phyloP scores from a whole-genome alignment of 1,139 yeast genomes.

The Tardiomyces digboiensis region DNA sequence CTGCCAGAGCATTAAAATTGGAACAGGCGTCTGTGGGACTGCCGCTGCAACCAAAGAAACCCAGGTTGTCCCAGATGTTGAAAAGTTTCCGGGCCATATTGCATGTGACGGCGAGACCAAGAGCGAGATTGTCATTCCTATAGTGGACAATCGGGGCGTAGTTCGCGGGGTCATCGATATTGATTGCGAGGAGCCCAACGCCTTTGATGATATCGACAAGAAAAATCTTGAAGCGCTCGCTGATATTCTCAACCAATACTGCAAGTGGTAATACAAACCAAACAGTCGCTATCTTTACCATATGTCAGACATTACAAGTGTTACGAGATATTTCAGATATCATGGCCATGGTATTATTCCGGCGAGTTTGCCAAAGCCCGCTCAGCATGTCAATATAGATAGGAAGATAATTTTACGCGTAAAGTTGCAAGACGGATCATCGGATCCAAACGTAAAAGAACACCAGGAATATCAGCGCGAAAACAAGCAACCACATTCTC shows the following conservation, averaged over 20 bases:
- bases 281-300: too few species aligned
- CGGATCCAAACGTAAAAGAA: slow-evolving; percentile 74
- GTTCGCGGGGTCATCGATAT: slow-evolving; percentile 76
- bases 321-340: too few species aligned
- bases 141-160: slow-evolving; percentile 30
- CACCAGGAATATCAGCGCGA: slow-evolving; percentile 48
- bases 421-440: background rate
- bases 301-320: too few species aligned
- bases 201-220: slow-evolving; percentile 58
- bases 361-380: too few species aligned
- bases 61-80: slow-evolving; percentile 70
- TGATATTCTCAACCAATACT: slow-evolving; percentile 36
- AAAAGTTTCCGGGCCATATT: slow-evolving; percentile 80
- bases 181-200: slow-evolving; percentile 58
- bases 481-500: slow-evolving; percentile 68
- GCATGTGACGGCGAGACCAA: slow-evolving; percentile 96
- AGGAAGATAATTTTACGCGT: background rate
- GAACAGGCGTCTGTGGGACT: slow-evolving; percentile 86
- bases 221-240: slow-evolving; percentile 53
- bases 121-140: slow-evolving; percentile 90
- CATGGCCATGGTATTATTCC: too few species aligned
- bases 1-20: slow-evolving; percentile 70
- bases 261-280: too few species aligned
- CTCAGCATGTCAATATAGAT: too few species aligned
- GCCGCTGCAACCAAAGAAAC: slow-evolving; percentile 54